These are phyloP conservation scores for Smallanthus sonchifolius DNA, from an alignment of 129 eudicot genomes.

Conservation along the genomic window DNA sequence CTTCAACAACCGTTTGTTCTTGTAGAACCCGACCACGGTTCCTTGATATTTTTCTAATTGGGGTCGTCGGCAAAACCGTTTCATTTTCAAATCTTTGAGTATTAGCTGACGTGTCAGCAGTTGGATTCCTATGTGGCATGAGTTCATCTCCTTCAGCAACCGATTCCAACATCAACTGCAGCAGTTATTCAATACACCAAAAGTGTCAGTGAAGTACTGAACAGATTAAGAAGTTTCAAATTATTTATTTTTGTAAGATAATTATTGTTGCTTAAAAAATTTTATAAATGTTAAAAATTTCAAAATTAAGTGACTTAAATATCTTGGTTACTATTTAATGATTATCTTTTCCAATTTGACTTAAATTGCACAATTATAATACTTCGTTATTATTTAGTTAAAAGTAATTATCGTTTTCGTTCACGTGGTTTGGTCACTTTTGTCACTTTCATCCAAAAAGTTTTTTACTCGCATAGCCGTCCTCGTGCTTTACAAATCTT, in stretches of 20 bases:
- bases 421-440: too few relatives aligned
- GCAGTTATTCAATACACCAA: neutral
- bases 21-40: conserved; percentile 76
- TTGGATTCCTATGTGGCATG: conserved; percentile 65
- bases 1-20: conserved; percentile 60
- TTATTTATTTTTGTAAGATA: neutral
- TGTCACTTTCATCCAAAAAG: too few relatives aligned
- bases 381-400: too few relatives aligned
- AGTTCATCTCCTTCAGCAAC: conserved; percentile 61
- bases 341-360: too few relatives aligned
- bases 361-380: too few relatives aligned
- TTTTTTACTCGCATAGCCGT: too few relatives aligned
- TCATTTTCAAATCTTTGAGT: conserved; percentile 21
- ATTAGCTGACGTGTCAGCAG: conserved; percentile 15
- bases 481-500: too few relatives aligned
- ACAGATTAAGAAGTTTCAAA: neutral
- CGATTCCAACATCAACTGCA: conserved; percentile 60
- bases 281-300: too few relatives aligned
- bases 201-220: neutral
- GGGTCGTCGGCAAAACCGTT: conserved; percentile 50
- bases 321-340: too few relatives aligned
- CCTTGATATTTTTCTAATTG: conserved; percentile 66
- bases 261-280: neutral
- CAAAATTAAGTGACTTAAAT: too few relatives aligned
- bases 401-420: too few relatives aligned